phyloP scores from a whole-genome alignment of 1,284 basidiomycete species.

The Ustilago trichophora region DNA sequence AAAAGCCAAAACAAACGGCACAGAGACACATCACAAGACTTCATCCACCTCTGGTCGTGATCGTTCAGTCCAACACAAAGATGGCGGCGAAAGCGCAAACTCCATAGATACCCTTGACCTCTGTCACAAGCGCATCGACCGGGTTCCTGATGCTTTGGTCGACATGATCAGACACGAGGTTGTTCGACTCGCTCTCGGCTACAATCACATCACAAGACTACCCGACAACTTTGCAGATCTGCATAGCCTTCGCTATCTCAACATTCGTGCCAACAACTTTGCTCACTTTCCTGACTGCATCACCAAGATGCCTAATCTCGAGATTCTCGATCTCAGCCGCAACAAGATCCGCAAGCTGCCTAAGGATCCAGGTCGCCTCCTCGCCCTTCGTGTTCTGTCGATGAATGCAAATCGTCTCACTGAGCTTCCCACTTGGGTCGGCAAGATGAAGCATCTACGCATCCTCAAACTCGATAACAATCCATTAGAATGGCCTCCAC shows the following conservation, averaged over 20 bases:
- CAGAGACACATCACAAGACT: not conserved
- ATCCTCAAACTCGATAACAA: slow-evolving; percentile 90
- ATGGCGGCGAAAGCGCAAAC: slow-evolving; percentile 7
- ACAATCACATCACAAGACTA: slow-evolving; percentile 83
- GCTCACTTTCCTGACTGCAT: slow-evolving; percentile 83
- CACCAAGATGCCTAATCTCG: slow-evolving; percentile 77
- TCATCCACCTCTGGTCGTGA: not conserved
- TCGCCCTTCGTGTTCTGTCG: slow-evolving; percentile 81
- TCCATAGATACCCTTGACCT: slow-evolving; percentile 56
- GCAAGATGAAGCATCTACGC: slow-evolving; percentile 77
- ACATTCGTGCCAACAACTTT: slow-evolving; percentile 88
- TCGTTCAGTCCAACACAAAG: slow-evolving; percentile 8
- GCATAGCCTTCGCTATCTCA: slow-evolving; percentile 85
- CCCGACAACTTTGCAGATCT: slow-evolving; percentile 82
- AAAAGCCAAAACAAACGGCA: not conserved
- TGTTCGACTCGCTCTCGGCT: slow-evolving; percentile 79
- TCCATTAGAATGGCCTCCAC: slow-evolving; percentile 80
- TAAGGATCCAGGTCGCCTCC: slow-evolving; percentile 79
- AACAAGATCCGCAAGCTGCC: slow-evolving; percentile 89
- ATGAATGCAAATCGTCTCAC: slow-evolving; percentile 85
- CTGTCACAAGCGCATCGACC: slow-evolving; percentile 48
- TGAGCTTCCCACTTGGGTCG: slow-evolving; percentile 80
- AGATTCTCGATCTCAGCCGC: slow-evolving; percentile 92
- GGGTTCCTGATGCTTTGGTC: slow-evolving; percentile 43
- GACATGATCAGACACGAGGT: slow-evolving; percentile 51